A percentile compares a stretch with the other conserved stretches of the same genome.
Evolutionary conservation across 2,329 filamentous ascomycete species (phyloP).

Genomic region (Phaeomoniella chlamydospora): DNA sequence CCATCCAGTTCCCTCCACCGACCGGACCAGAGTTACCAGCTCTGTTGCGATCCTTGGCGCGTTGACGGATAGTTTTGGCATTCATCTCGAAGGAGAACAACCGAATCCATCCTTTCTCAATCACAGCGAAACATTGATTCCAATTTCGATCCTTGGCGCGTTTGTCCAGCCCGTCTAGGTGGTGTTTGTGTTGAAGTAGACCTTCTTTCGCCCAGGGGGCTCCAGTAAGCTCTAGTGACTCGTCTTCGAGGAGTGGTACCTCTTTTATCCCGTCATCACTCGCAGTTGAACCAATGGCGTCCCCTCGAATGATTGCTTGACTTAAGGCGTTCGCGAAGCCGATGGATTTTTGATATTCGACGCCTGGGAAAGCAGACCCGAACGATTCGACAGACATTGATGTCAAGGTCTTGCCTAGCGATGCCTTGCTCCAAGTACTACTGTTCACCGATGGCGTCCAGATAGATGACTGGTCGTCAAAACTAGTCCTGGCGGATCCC

Average conservation of each 20-base stretch:
- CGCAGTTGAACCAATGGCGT: constrained; percentile 44
- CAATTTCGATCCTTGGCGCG: constrained; percentile 89
- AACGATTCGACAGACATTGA: constrained; percentile 90
- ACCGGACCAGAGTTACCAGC: constrained; percentile 51
- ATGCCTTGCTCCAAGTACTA: constrained; percentile 94
- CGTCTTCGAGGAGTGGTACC: constrained; percentile 69
- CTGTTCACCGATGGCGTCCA: constrained; percentile 82
- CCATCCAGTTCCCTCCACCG: constrained; percentile 95
- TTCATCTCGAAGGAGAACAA: constrained; percentile 84
- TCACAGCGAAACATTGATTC: constrained; percentile 89
- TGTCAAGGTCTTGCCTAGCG: constrained; percentile 76
- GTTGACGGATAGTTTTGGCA: constrained; percentile 56
- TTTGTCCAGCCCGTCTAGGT: constrained; percentile 80
- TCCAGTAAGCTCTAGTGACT: constrained; percentile 77
- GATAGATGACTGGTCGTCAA: constrained; percentile 78
- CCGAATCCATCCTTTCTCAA: constrained; percentile 87
- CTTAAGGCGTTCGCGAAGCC: constrained; percentile 94
- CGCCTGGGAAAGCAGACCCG: constrained; percentile 57
- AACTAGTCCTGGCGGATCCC: constrained; percentile 81
- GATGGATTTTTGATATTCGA: constrained; percentile 89
- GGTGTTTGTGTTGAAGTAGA: constrained; percentile 89
- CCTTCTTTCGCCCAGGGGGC: constrained; percentile 99
- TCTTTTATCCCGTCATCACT: constrained; percentile 42
- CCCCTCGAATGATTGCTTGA: constrained; percentile 90
- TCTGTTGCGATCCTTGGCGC: constrained; percentile 38